Conservation (phyloP, 768 basidiomycete species). For the Phylloporus sp. region DNA sequence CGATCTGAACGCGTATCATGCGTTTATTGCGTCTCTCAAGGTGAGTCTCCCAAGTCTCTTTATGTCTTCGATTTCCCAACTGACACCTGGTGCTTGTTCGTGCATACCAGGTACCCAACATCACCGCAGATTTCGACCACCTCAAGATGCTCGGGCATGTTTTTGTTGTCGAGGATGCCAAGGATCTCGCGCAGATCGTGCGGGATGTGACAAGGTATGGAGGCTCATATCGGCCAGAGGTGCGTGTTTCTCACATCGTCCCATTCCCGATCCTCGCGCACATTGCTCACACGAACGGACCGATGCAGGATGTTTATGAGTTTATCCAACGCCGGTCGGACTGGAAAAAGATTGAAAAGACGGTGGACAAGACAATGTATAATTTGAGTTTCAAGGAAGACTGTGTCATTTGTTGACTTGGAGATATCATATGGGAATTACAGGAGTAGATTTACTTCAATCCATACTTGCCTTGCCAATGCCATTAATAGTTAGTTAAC, state of each 20-base stretch:
- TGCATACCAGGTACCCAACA: slow-evolving; percentile 54
- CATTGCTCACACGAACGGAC: not conserved
- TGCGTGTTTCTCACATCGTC: slow-evolving; percentile 27
- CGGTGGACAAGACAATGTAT: slow-evolving; percentile 93
- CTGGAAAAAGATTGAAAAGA: slow-evolving; percentile 98
- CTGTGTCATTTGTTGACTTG: slow-evolving; percentile 58
- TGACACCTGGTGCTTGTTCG: not conserved
- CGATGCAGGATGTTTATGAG: slow-evolving; percentile 79
- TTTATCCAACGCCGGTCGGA: slow-evolving; percentile 92
- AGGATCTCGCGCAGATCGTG: slow-evolving; percentile 94
- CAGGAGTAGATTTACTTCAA: no score
- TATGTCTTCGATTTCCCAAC: not conserved
- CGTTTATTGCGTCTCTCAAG: slow-evolving; percentile 83
- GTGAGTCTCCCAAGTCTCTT: slow-evolving; percentile 32
- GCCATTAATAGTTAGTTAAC: no score
- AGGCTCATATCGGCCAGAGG: slow-evolving; percentile 91
- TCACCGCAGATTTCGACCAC: slow-evolving; percentile 86
- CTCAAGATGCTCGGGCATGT: slow-evolving; percentile 98
- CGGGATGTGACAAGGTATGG: slow-evolving; percentile 94
- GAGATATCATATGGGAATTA: not conserved
- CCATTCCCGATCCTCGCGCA: not conserved
- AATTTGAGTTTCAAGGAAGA: slow-evolving; percentile 92
- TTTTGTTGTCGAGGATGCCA: slow-evolving; percentile 92
- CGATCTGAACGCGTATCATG: slow-evolving; percentile 90
- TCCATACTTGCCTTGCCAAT: no score